Evolutionary conservation across 306 rosid species (phyloP).

Genomic region (Prosopis cineraria): DNA sequence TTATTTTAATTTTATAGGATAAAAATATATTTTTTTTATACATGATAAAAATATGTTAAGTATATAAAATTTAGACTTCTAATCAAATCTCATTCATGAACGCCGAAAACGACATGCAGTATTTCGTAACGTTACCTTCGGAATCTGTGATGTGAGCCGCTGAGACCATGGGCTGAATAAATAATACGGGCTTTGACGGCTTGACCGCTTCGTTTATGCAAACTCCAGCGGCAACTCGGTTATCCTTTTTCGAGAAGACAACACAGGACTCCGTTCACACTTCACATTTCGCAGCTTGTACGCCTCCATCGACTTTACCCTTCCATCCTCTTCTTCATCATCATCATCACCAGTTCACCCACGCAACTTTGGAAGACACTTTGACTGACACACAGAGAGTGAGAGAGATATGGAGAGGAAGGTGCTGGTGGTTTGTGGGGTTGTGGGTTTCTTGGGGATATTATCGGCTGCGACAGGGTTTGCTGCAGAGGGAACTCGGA

Average conservation of each 20-base stretch:
- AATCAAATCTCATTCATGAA: no score
- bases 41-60: no score
- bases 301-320: background rate
- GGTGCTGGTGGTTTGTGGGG: constrained; percentile 48
- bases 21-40: no score
- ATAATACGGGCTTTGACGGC: no score
- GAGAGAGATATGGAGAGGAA: constrained; percentile 67
- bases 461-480: constrained; percentile 77
- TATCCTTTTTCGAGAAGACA: no score
- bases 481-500: constrained; percentile 80
- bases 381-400: background rate
- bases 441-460: constrained; percentile 68
- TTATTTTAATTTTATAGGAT: no score
- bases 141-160: no score
- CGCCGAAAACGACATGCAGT: no score
- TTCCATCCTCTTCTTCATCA: background rate
- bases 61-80: no score
- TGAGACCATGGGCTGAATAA: no score
- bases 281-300: background rate
- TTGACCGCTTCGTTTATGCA: background rate
- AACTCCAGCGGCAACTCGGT: background rate
- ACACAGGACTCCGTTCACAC: background rate
- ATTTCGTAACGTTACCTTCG: no score
- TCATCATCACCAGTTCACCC: background rate
- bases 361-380: background rate